These are phyloP conservation scores for Yarrowia phangngaensis DNA, from an alignment of 805 yeast species.

Conservation along the genomic window DNA sequence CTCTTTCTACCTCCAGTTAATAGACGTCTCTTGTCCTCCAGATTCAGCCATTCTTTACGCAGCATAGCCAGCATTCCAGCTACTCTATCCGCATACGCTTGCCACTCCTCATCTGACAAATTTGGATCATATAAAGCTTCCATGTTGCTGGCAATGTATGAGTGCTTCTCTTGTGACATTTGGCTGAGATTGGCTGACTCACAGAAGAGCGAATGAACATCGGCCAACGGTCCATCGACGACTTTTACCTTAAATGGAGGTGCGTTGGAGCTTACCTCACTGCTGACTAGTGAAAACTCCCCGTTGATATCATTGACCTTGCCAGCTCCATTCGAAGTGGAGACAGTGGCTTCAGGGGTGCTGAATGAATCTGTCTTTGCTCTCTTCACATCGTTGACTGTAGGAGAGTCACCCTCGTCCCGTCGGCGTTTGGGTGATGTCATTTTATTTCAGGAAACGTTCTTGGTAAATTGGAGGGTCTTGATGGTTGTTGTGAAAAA, in stretches of 20 bases:
- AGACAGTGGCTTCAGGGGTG: too few relatives aligned
- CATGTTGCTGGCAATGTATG: constrained; percentile 2
- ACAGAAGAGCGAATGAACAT: constrained; percentile 6
- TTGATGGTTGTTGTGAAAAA: too few relatives aligned
- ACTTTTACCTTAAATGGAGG: too few relatives aligned
- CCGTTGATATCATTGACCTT: too few relatives aligned
- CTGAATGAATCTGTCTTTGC: constrained; percentile 1
- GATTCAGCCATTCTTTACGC: constrained; percentile 8
- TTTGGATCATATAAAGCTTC: constrained; percentile 25
- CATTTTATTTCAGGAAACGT: too few relatives aligned
- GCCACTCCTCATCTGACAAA: constrained; percentile 9
- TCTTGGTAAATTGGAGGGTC: too few relatives aligned
- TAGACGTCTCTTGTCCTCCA: constrained; percentile 14
- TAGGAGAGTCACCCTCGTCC: constrained; percentile 6
- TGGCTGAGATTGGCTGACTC: neutral
- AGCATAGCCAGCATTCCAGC: constrained; percentile 9
- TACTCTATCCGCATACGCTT: constrained; percentile 2
- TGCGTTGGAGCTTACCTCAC: too few relatives aligned
- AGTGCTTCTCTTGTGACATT: neutral
- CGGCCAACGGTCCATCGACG: neutral
- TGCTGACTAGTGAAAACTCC: too few relatives aligned
- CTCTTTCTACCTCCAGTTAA: constrained; percentile 19
- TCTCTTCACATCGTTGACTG: constrained; percentile 12
- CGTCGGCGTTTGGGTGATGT: constrained; percentile 23
- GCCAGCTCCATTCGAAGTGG: too few relatives aligned